Evolutionary conservation across 2,329 filamentous ascomycete genomes (phyloP).

Genomic region (Monosporascus cannonballus): DNA sequence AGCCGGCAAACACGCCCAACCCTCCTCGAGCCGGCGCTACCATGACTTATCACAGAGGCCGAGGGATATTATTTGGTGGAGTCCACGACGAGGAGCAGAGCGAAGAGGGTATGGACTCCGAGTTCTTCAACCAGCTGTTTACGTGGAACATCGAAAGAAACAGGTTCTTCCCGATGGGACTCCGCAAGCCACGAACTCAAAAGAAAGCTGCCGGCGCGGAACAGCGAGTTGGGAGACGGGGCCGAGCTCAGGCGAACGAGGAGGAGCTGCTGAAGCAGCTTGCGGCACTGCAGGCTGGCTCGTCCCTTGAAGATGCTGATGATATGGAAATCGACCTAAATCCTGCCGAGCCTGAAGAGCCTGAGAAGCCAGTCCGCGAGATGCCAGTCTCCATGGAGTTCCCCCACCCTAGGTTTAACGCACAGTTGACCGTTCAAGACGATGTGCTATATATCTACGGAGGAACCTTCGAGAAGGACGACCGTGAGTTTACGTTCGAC

Average conservation of each 20-base stretch:
- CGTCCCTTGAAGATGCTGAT: conserved; percentile 48
- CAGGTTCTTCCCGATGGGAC: conserved; percentile 77
- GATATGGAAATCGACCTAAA: conserved; percentile 38
- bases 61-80: conserved; percentile 88
- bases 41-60: conserved; percentile 89
- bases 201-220: conserved; percentile 55
- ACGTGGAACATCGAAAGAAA: conserved; percentile 96
- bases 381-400: conserved; percentile 70
- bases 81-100: conserved; percentile 89
- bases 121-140: conserved; percentile 90
- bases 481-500: conserved; percentile 92
- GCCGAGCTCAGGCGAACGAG: conserved; percentile 82
- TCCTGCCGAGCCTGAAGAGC: conserved; percentile 47
- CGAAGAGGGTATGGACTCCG: conserved; percentile 92
- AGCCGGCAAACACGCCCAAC: conserved; percentile 80
- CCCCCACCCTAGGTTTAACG: conserved; percentile 86
- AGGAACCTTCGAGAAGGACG: conserved; percentile 91
- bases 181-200: conserved; percentile 67
- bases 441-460: conserved; percentile 93
- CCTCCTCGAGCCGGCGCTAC: conserved; percentile 82
- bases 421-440: conserved; percentile 82
- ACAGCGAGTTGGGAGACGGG: conserved; percentile 55
- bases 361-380: conserved; percentile 53
- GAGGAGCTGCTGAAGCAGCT: conserved; percentile 85
- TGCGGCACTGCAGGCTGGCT: conserved; percentile 74